Conservation (phyloP, 306 rosid genomes). For the Rubus idaeus region DNA sequence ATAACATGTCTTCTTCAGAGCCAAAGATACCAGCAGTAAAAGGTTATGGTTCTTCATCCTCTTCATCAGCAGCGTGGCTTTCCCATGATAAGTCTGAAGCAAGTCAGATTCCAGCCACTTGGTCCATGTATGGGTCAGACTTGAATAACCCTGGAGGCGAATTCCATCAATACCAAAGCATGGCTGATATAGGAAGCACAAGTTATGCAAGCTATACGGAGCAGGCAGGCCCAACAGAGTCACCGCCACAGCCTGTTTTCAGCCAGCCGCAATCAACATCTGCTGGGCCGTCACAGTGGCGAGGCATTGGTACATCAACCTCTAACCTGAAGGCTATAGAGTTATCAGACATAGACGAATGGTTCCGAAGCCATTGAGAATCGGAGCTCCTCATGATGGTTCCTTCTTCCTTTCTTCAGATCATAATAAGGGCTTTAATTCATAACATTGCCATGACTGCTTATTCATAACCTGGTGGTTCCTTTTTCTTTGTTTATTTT, state of each 20-base stretch:
- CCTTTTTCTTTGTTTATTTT: too few relatives aligned
- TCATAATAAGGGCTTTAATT: background rate
- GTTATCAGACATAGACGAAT: slow-evolving; percentile 12
- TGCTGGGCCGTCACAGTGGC: background rate
- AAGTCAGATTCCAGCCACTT: too few relatives aligned
- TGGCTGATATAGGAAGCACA: too few relatives aligned
- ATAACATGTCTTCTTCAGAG: too few relatives aligned
- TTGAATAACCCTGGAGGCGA: too few relatives aligned
- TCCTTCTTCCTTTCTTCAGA: background rate
- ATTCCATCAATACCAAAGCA: too few relatives aligned
- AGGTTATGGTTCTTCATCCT: too few relatives aligned
- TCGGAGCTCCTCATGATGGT: background rate
- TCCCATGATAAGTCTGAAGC: background rate
- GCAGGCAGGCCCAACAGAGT: slow-evolving; percentile 16
- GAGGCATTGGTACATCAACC: background rate
- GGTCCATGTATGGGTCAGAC: too few relatives aligned
- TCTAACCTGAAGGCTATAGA: background rate
- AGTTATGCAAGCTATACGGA: background rate
- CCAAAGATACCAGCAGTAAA: too few relatives aligned
- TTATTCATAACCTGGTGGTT: too few relatives aligned
- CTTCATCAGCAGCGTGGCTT: background rate
- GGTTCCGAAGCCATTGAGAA: background rate
- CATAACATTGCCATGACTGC: background rate
- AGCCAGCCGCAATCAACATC: slow-evolving; percentile 6
- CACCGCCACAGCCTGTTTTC: background rate